These are phyloP conservation scores for Chlamydomonas sp. DNA, from an alignment of 139 green algal genomes.

Conservation along the genomic window DNA sequence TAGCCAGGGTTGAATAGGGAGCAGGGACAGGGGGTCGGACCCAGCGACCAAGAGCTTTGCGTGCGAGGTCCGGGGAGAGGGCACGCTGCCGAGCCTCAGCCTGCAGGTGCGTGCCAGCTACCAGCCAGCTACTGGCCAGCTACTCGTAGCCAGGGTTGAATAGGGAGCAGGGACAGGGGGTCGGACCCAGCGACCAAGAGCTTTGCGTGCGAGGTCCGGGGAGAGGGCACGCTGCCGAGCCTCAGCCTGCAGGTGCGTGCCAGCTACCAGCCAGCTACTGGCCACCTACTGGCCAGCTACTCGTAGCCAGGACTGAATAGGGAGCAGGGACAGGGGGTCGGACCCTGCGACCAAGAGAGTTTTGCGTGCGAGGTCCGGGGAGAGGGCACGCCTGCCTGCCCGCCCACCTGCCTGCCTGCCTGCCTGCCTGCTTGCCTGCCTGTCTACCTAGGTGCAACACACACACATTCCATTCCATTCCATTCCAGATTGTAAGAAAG, in stretches of 20 bases:
- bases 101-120: constrained; percentile 35
- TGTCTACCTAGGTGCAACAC: not conserved
- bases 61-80: constrained; percentile 64
- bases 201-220: constrained; percentile 64
- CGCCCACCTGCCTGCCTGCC: constrained; percentile 40
- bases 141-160: too few species aligned
- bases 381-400: constrained; percentile 62
- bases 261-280: too few species aligned
- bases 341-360: constrained; percentile 49
- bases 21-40: too few species aligned
- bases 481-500: too few species aligned
- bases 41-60: constrained; percentile 51
- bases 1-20: too few species aligned
- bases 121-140: too few species aligned
- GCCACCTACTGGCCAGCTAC: too few species aligned
- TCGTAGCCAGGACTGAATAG: too few species aligned
- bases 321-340: too few species aligned
- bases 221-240: constrained; percentile 36
- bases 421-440: not conserved
- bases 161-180: too few species aligned
- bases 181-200: constrained; percentile 47
- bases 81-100: constrained; percentile 58
- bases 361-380: constrained; percentile 63
- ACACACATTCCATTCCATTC: too few species aligned
- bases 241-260: constrained; percentile 46